A percentile compares a stretch with the other conserved stretches of the same genome.
These are phyloP conservation scores for Tephrocybe rancida DNA, from an alignment of 768 basidiomycete species.

Conservation along the genomic window DNA sequence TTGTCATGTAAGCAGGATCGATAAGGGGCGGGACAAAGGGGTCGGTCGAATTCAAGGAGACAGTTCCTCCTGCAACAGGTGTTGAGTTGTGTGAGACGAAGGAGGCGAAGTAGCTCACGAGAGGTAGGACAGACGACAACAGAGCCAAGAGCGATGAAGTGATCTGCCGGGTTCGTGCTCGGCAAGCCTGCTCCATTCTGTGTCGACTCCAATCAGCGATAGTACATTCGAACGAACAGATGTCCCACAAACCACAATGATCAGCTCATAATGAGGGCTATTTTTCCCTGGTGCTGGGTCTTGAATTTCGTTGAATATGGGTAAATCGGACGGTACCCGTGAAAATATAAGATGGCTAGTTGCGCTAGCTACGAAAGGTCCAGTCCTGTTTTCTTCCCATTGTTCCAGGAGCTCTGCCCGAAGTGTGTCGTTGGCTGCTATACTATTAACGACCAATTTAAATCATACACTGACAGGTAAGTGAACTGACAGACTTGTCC, in stretches of 20 bases:
- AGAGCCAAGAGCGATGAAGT: neutral
- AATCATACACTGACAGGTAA: neutral
- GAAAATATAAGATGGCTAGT: slow-evolving; percentile 21
- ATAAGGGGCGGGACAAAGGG: slow-evolving; percentile 29
- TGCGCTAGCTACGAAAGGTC: no score
- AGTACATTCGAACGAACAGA: no score
- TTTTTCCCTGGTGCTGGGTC: slow-evolving; percentile 28
- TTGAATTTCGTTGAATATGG: slow-evolving; percentile 14
- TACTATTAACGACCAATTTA: neutral
- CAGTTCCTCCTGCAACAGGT: neutral
- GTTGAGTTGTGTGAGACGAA: neutral
- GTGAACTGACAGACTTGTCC: slow-evolving; percentile 8
- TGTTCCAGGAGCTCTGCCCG: slow-evolving; percentile 18
- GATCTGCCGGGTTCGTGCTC: neutral
- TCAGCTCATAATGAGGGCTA: slow-evolving; percentile 17
- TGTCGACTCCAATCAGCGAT: neutral
- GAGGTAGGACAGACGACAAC: neutral
- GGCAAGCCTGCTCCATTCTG: neutral
- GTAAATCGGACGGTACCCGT: slow-evolving; percentile 17
- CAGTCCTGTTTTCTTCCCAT: slow-evolving; percentile 19
- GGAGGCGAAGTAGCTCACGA: slow-evolving; percentile 21
- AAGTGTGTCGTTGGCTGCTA: slow-evolving; percentile 8
- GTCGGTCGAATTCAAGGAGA: slow-evolving; percentile 23
- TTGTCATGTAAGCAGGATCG: slow-evolving; percentile 21
- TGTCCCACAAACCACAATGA: neutral